Evolutionary conservation across 225 moss, liverwort and hornwort genomes (phyloP), one percentile per base, ranked within the genome.

Genomic region (Bryoerythrophyllum caledonicum): DNA sequence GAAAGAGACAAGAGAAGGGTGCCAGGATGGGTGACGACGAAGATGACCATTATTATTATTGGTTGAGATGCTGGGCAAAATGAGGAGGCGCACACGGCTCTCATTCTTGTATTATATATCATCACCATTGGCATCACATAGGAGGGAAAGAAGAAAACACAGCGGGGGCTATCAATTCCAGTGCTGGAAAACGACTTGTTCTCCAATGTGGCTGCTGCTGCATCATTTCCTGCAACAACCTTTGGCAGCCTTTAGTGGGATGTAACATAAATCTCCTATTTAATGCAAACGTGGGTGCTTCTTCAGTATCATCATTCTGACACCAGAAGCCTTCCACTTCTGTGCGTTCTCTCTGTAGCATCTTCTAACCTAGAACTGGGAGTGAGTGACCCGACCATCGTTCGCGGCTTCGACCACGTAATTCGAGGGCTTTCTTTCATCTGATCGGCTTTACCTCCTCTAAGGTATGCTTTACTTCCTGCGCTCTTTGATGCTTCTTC

Each of bases 51-150:
- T 70, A 73, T 75, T 38, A 75, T 69, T 32, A 32, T 32, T 32
- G 32, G 75, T 76, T 73, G 78, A 81, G 78, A 65, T 76, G 79
- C 74, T 81, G 72, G 76, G 76, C 56, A 70, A 73, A 70, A 32
- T n/a, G n/a, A 44, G 44, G 86, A 75, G 75, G 83, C 81, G 76
- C 78, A 65, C 79, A 81, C 76, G 67, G 83, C 85, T 72, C 80
- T 83, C 85, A 88, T 88, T 88, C 88, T 83, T 88, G 88, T 85
- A 88, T 73, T 78, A 85, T 87, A 85, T 85, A 82, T 71, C 78
- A 79, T 71, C 78, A 88, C 78, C 85, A 88, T 88, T 85, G 82
- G 78, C 81, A 81, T 88, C 76, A 79, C 82, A 83, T 82, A 82
- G 83, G 83, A 80, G 82, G 67, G 69, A 78, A 72, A 68, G 48